phyloP scores from a whole-genome alignment of 148 eudicot species.

The Heliamphora exappendiculata region DNA sequence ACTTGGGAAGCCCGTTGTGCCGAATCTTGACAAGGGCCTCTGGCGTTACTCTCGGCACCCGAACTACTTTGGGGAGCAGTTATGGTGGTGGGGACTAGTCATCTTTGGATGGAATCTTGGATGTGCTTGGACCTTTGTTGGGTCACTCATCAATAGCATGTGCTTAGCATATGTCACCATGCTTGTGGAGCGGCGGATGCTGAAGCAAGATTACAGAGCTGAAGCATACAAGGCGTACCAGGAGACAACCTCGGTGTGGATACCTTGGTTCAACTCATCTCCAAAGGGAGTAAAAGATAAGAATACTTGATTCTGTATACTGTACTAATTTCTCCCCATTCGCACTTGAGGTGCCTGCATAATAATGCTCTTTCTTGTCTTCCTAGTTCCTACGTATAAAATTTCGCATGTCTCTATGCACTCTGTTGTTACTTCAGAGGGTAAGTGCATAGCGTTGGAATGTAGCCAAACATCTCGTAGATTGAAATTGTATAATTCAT shows the following conservation, averaged over 20 bases:
- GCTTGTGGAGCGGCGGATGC: constrained; percentile 80
- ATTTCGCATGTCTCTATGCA: neutral
- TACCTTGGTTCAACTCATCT: constrained; percentile 77
- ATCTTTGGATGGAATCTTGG: constrained; percentile 75
- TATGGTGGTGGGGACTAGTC: constrained; percentile 98
- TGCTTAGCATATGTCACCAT: constrained; percentile 75
- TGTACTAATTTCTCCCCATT: neutral
- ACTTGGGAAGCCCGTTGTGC: constrained; percentile 36
- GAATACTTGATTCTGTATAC: constrained; percentile 21
- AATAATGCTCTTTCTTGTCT: neutral
- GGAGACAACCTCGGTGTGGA: constrained; percentile 75
- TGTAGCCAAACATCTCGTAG: neutral
- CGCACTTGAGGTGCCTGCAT: neutral
- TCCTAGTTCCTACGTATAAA: neutral
- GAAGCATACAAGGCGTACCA: constrained; percentile 69
- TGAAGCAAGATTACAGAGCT: constrained; percentile 51
- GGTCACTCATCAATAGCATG: constrained; percentile 60
- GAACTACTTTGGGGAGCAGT: constrained; percentile 90
- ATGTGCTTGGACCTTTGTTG: constrained; percentile 47
- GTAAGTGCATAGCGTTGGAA: neutral
- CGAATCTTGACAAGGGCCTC: constrained; percentile 58
- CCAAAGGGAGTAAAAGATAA: constrained; percentile 43
- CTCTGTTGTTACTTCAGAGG: neutral
- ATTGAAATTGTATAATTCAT: constrained; percentile 6
- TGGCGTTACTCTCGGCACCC: constrained; percentile 91